phyloP scores from a whole-genome alignment of 2,329 filamentous ascomycete species.

The Fusarium coicis region DNA sequence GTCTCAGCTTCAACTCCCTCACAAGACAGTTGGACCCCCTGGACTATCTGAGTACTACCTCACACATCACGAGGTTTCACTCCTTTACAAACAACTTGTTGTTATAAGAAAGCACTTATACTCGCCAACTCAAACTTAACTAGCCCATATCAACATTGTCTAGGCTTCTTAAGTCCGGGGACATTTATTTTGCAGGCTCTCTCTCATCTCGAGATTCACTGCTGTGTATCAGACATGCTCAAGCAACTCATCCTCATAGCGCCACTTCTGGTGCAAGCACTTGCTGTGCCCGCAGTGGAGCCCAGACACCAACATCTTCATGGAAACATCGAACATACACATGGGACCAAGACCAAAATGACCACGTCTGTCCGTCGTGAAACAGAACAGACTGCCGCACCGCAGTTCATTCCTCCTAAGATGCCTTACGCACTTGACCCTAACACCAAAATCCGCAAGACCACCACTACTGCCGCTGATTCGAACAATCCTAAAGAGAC shows the following conservation, averaged over 20 bases:
- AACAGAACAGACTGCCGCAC: conserved; percentile 14
- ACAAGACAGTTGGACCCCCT: conserved; percentile 8
- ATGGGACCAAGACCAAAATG: conserved; percentile 14
- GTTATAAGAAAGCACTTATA: conserved; percentile 32
- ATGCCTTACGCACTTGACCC: conserved; percentile 23
- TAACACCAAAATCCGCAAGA: conserved; percentile 21
- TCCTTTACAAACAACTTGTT: conserved; percentile 5
- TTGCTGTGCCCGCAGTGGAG: conserved; percentile 38
- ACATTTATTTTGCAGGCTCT: background rate
- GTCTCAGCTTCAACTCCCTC: conserved; percentile 17
- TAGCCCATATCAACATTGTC: background rate
- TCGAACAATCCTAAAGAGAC: conserved; percentile 1
- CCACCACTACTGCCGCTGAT: background rate
- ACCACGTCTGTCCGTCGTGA: conserved; percentile 10
- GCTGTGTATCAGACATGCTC: conserved; percentile 35
- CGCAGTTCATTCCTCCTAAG: conserved; percentile 29
- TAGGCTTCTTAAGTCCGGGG: conserved; percentile 2
- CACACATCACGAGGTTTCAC: conserved; percentile 18
- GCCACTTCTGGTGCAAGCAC: conserved; percentile 43
- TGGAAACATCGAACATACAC: conserved; percentile 27
- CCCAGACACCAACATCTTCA: conserved; percentile 31
- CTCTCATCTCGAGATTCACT: background rate
- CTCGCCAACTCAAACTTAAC: background rate
- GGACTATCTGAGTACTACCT: conserved; percentile 8
- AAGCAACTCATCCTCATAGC: conserved; percentile 35